Base-by-base conservation (phyloP, 768 basidiomycete genomes). In the Tubosaeta sp. region DNA sequence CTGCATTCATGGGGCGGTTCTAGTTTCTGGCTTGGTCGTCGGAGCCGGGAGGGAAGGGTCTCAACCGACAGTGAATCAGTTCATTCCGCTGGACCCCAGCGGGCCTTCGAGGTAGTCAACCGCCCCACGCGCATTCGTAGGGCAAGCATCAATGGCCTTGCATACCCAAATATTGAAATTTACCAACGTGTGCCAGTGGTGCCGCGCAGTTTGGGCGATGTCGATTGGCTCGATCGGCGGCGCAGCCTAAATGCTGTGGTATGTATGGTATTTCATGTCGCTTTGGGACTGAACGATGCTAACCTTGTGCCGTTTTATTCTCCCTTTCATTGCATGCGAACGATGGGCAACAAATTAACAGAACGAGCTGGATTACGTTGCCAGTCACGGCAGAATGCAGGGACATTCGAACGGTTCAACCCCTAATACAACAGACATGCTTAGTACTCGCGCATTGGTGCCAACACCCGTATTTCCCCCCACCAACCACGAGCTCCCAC, bases 211-310 rank as follows among this genome's bases (percentile, higher is more conserved):
- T 71, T 89, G 35, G 81, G 82, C 29, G 87, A 91, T 62, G 73
- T 88, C 46, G 88, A 88, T 63, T 91, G 90, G 90, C 72, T 90
- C 32, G 79, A 85, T 51, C 80, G 85, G 46, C 76, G 90, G 48
- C 79, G 88, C 52, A 88, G 84, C 64, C 70, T 86, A 29, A 84
- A 82, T 61, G 77, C 79, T 51, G 81, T 86, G 72, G 88, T 90
- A 65, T 63, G 84, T 72, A 52, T 52, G 48, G 43, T 32, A 48
- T 56, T 52, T 57, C 52, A 61, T 50, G 50, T 55, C 45, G 49
- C 49, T 54, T 52, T 39, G 29, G 35, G 32, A 53, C 46, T 44
- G 55, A 47, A 59, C 22, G 54, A 59, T 53, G 45, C 61, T 69
- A 53, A 67, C 57, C 52, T 56, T 22, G 46, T 49, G 8, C 34